Percentiles rank a stretch among this genome's conserved stretches.
phyloP scores from a whole-genome alignment of 345 rosid species.

The Moricandia arvensis region DNA sequence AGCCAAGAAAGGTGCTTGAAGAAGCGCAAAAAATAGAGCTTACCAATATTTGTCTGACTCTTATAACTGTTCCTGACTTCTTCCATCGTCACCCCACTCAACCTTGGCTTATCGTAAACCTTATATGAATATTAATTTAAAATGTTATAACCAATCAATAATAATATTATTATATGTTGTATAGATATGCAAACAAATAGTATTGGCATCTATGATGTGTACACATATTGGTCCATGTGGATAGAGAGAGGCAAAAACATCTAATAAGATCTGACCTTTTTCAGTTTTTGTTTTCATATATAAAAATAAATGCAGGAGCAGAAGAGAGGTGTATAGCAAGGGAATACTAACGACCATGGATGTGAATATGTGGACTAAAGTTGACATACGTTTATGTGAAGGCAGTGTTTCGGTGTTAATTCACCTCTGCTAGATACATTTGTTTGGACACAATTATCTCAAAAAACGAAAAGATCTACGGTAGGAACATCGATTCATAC shows the following conservation, averaged over 20 bases:
- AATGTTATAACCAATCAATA: constrained; percentile 7
- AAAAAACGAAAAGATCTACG: constrained; percentile 45
- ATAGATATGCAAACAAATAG: neutral
- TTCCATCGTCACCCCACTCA: too few relatives aligned
- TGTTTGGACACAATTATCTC: constrained; percentile 59
- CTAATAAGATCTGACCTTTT: too few relatives aligned
- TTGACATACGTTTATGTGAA: constrained; percentile 57
- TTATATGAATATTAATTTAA: too few relatives aligned
- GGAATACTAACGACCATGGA: constrained; percentile 66
- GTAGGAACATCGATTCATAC: constrained; percentile 17
- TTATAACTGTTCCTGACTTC: too few relatives aligned
- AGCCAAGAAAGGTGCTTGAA: too few relatives aligned
- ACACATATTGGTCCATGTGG: constrained; percentile 17
- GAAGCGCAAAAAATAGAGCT: too few relatives aligned
- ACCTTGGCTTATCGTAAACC: too few relatives aligned
- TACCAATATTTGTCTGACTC: too few relatives aligned
- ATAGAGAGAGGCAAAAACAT: constrained; percentile 12
- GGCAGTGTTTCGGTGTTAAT: constrained; percentile 44
- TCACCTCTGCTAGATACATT: constrained; percentile 62
- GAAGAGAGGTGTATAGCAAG: constrained; percentile 51
- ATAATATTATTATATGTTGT: neutral
- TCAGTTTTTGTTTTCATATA: neutral
- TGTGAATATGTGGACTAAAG: constrained; percentile 57
- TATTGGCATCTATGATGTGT: neutral
- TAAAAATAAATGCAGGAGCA: constrained; percentile 12